phyloP scores from a whole-genome alignment of 176 grass and related monocot genomes.

The Rhynchospora pubera region DNA sequence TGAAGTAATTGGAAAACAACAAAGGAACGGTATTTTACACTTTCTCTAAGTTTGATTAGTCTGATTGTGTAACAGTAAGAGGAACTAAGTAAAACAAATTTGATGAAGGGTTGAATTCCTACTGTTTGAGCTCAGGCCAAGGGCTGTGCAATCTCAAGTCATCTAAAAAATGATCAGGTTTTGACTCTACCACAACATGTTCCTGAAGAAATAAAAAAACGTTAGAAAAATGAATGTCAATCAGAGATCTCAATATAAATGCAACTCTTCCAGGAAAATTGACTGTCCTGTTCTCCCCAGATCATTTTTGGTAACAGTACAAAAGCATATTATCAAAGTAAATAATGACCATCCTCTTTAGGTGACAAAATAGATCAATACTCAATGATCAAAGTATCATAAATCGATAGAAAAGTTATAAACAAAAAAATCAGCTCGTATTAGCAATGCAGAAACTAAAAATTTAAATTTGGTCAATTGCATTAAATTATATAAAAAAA shows the following conservation, averaged over 20 bases:
- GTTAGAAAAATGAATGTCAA: conserved; percentile 18
- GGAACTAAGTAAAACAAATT: background rate
- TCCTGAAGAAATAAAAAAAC: conserved; percentile 38
- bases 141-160: conserved; percentile 86
- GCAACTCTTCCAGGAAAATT: background rate
- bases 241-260: background rate
- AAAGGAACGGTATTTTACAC: too few species aligned
- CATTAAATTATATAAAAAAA: background rate
- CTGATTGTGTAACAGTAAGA: background rate
- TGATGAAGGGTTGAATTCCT: conserved; percentile 18
- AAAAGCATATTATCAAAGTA: background rate
- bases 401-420: background rate
- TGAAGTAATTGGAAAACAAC: too few species aligned
- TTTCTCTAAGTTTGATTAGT: background rate
- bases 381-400: background rate
- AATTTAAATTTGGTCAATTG: background rate
- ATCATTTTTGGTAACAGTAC: background rate
- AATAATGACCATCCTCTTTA: background rate
- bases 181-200: conserved; percentile 71
- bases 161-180: conserved; percentile 97
- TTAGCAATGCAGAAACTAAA: background rate
- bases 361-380: background rate
- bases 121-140: conserved; percentile 90
- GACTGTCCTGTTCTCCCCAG: conserved; percentile 83
- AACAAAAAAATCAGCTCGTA: background rate